Base-by-base conservation (phyloP, 257 asterid species). In the Nicotiana benthamiana region DNA sequence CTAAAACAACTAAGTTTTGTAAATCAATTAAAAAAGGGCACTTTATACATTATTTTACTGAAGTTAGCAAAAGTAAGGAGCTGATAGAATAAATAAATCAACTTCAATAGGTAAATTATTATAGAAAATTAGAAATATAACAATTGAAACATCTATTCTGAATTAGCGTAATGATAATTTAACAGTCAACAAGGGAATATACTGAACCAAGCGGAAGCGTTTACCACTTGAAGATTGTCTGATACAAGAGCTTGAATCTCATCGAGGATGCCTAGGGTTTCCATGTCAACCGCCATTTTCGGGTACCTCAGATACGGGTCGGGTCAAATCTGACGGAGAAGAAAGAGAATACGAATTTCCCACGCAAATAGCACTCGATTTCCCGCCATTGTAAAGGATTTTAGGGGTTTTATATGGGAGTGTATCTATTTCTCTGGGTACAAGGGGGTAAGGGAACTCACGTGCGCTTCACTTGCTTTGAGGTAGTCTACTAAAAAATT, bases 221-320 rank as follows among this genome's bases (percentile, higher is more conserved):
- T 34, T 91, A 95, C 99, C 97, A 92, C 99, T 93, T 93, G 98
- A 83, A 95, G 97, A 83, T 90, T 88, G 82, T 92, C 98, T 79
- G 97, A 86, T 85, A 95, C 97, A 86, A 95, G 89, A 84, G 90
- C 82, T 46, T 87, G 97, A 84, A 95, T 88, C 89, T 93, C 91
- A 81, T 95, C 98, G 56, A 89, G 87, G 43, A 93, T 83, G 53
- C 92, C 94, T 57, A 90, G 84, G 82, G 96, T 83, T 87, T 89
- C 94, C 80, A 86, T 88, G 46, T 89, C 93, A 57, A 88, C 92
- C 48, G 90, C 91, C 99, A 95, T 95, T 43, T 74, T 56, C 75
- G 82, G 81, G 83, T 77, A 78, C 0, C 83, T 52, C 18, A 5
- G 36, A 36, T 59, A 17, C 46, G 80, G 82, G 40, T 68, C 66